Conservation (phyloP, 2,329 filamentous ascomycete species). For the Sporothrix brunneoviolacea region DNA sequence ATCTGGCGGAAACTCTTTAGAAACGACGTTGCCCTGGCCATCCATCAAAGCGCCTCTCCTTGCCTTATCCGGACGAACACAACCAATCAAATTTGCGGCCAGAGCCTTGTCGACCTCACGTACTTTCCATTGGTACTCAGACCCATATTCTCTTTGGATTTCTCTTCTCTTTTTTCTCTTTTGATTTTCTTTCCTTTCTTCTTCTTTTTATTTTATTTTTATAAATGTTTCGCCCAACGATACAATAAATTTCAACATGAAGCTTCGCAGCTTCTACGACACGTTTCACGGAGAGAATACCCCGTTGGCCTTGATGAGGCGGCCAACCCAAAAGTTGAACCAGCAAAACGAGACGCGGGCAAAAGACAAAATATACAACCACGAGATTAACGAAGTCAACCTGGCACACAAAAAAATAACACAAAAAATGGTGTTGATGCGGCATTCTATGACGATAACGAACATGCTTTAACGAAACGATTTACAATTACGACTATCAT, state of each 20-base stretch:
- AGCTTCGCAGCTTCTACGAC: constrained; percentile 29
- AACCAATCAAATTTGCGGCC: not conserved
- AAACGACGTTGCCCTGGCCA: too few relatives aligned
- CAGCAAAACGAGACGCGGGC: not conserved
- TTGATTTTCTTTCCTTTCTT: not conserved
- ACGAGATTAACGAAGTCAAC: not conserved
- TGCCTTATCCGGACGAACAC: too few relatives aligned
- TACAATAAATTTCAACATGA: constrained; percentile 25
- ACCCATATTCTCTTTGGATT: not conserved
- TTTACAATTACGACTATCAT: constrained; percentile 6
- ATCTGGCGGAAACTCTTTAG: too few relatives aligned
- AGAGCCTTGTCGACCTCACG: not conserved
- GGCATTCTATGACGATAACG: not conserved
- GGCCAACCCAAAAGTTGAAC: constrained; percentile 1
- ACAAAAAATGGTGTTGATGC: constrained; percentile 2
- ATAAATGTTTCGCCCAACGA: constrained; percentile 6
- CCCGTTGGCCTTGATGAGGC: constrained; percentile 15
- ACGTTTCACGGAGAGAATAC: constrained; percentile 20
- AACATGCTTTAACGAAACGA: constrained; percentile 2
- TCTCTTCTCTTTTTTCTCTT: not conserved
- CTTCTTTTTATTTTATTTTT: not conserved
- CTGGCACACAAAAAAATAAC: not conserved
- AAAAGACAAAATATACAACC: constrained; percentile 4
- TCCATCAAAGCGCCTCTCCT: too few relatives aligned
- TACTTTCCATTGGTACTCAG: not conserved